phyloP scores from a whole-genome alignment of 129 eudicot genomes.

The Smallanthus sonchifolius region DNA sequence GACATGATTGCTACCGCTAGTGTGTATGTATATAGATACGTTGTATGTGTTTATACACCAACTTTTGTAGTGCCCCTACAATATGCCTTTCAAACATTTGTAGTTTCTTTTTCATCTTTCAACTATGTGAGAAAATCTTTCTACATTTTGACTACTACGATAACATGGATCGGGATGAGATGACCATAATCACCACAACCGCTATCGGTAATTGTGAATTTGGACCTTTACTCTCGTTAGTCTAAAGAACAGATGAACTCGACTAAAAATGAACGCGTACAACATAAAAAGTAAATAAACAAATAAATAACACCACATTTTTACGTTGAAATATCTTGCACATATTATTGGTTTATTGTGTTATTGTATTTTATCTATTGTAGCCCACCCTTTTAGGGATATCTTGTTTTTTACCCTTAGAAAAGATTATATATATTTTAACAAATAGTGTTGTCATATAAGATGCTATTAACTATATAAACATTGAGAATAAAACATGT shows the following conservation, averaged over 20 bases:
- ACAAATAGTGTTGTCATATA: neutral
- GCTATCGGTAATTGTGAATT: neutral
- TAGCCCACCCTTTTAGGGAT: neutral
- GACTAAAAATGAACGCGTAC: neutral
- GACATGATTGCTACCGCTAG: neutral
- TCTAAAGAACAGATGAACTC: neutral
- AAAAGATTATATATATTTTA: neutral
- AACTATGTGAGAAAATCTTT: neutral
- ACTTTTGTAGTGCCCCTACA: neutral
- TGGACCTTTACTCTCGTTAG: neutral
- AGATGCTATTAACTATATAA: neutral
- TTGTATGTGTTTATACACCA: neutral
- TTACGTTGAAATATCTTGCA: neutral
- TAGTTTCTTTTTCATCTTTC: neutral
- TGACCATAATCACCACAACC: neutral
- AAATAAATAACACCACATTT: neutral
- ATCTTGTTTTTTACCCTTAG: neutral
- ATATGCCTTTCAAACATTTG: neutral
- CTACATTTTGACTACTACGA: neutral
- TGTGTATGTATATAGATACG: neutral
- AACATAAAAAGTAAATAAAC: neutral
- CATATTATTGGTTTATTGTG: neutral
- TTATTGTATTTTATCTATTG: neutral
- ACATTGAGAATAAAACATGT: neutral
- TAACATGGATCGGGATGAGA: neutral